Evolutionary conservation across 164 flowering plant species (phyloP).

Genomic region (Protea cynaroides): DNA sequence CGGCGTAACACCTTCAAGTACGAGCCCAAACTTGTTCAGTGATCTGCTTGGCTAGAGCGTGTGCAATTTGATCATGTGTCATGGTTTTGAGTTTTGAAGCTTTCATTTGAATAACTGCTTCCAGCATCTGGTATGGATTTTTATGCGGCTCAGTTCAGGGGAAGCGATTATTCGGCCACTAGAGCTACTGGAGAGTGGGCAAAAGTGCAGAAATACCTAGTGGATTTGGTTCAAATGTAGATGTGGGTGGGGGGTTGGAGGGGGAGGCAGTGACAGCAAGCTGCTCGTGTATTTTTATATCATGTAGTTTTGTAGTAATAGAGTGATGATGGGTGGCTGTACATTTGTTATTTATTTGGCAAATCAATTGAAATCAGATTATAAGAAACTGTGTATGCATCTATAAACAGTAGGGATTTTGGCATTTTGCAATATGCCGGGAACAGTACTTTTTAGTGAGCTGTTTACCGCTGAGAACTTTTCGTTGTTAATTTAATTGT

Average conservation of each 20-base stretch:
- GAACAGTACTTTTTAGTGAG: neutral
- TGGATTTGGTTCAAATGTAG: neutral
- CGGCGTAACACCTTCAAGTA: constrained; percentile 83
- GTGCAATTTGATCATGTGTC: neutral
- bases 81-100: neutral
- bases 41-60: constrained; percentile 74
- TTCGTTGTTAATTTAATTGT: no score
- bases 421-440: neutral
- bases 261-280: neutral
- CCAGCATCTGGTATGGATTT: neutral
- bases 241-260: no score
- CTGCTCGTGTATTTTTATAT: neutral
- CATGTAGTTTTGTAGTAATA: neutral
- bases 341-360: neutral
- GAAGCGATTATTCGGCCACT: neutral
- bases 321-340: neutral
- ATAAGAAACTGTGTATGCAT: neutral
- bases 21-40: constrained; percentile 83
- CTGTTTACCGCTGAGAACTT: no score
- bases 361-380: neutral
- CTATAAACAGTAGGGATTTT: neutral
- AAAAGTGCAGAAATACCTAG: neutral
- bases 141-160: neutral
- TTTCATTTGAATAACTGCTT: neutral
- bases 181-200: neutral